Percentiles rank a stretch among this genome's conserved stretches.
Conservation (phyloP, 192 early-diverging fungal genomes). For the Coemansia asiatica region DNA sequence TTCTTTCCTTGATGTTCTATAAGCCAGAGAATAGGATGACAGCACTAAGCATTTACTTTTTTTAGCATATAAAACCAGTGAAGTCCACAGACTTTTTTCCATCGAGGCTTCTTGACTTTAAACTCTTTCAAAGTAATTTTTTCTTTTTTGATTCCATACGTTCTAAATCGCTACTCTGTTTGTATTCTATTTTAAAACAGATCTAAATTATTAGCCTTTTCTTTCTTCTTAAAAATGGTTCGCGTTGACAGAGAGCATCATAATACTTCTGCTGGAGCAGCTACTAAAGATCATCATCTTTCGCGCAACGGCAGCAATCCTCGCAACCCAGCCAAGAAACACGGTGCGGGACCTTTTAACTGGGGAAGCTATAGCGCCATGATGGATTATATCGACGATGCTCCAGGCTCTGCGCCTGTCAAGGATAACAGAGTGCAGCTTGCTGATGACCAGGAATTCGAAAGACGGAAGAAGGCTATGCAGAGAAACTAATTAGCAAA, state of each 20-base stretch:
- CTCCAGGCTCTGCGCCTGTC: neutral
- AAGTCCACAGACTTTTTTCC: neutral
- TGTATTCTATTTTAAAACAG: too few relatives aligned
- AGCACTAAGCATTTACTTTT: too few relatives aligned
- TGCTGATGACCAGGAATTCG: conserved; percentile 1
- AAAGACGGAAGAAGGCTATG: conserved; percentile 2
- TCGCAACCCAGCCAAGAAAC: conserved; percentile 27
- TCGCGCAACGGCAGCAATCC: conserved; percentile 30
- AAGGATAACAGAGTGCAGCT: neutral
- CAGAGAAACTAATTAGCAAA: neutral
- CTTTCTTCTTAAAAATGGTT: conserved; percentile 8
- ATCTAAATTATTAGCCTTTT: too few relatives aligned
- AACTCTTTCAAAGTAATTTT: neutral
- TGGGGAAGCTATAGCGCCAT: conserved; percentile 23
- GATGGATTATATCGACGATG: conserved; percentile 10
- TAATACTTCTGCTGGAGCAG: conserved; percentile 7
- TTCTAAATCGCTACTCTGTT: too few relatives aligned
- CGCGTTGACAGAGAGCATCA: conserved; percentile 3
- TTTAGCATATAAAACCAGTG: neutral
- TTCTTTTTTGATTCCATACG: too few relatives aligned
- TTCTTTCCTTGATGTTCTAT: neutral
- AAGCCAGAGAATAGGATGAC: too few relatives aligned
- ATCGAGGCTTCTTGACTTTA: neutral
- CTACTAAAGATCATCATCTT: conserved; percentile 34
- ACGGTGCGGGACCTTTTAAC: conserved; percentile 29